Base-by-base conservation (phyloP, 1,284 basidiomycete genomes). In the Thelephora terrestris region DNA sequence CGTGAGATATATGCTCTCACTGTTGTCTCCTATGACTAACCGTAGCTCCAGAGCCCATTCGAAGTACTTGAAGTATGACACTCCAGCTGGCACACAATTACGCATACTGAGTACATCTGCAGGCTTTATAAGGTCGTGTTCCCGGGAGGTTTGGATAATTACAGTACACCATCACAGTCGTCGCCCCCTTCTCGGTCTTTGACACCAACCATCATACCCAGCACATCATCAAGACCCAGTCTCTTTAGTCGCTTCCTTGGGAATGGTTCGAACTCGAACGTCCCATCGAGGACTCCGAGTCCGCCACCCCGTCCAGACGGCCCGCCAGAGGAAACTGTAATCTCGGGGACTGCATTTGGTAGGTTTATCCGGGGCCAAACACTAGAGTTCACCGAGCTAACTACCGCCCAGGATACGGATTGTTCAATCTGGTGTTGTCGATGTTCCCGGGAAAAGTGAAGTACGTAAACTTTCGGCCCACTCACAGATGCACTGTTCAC, bases 351-450 rank as follows among this genome's bases (percentile, higher is more conserved):
- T 5, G 85, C 85, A 2, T 89, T 87, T 57, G 85, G 81, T 81
- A 51, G 45, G 62, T 50, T 20, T 43, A 36, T 34, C 27, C 6
- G 38, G 12, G 39, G 21, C 9, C 12, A 32, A 32, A 10, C 29
- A 3, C 7, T 14, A 12, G 9, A 17, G 14, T 27, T 24, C 36
- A 6, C 32, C 16, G 9, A 36, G 23, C 51, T 53, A 36, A 58
- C 20, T 5, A 2, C 4, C 18, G 3, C 45, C 35, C 43, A 61
- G 61, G 62, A 45, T 63, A 60, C 47, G 61, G 61, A 61, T 60
- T 89, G 21, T 89, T 89, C 65, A 87, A 87, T 57, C 73, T 89
- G 43, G 78, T 86, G 7, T 79, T 89, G 53, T 86, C 83, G 2
- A 65, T 89, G 12, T 65, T 89, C 12, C 86, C 85, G 14, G 77